Conservation (phyloP, 2,329 filamentous ascomycete species). For the Exophiala mesophila region DNA sequence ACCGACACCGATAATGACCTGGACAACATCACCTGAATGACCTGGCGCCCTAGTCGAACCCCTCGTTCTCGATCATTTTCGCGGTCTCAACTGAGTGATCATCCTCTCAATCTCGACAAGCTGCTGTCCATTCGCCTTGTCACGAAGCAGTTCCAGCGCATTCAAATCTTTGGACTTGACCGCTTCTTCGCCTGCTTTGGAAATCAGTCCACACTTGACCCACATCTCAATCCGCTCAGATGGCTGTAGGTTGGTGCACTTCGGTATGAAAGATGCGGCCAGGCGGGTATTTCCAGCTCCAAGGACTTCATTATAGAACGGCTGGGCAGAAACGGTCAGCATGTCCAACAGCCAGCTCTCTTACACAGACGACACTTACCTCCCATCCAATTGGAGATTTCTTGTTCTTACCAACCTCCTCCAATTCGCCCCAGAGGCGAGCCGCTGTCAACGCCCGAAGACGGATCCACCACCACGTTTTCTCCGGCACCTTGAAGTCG, state of each 20-base stretch:
- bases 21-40: conserved; percentile 42
- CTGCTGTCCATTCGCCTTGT: conserved; percentile 66
- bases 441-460: conserved; percentile 84
- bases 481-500: conserved; percentile 91
- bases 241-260: conserved; percentile 68
- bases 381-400: conserved; percentile 97
- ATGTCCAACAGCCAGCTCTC: not conserved
- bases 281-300: conserved; percentile 85
- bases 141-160: conserved; percentile 67
- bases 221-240: conserved; percentile 83
- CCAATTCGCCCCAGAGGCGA: conserved; percentile 86
- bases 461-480: conserved; percentile 80
- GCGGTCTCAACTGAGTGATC: conserved; percentile 51
- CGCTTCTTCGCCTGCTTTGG: conserved; percentile 88
- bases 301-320: conserved; percentile 85
- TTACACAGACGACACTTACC: conserved; percentile 48
- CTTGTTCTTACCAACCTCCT: conserved; percentile 68
- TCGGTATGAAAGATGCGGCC: conserved; percentile 77
- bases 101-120: conserved; percentile 78
- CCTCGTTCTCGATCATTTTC: conserved; percentile 31
- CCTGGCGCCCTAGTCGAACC: not conserved
- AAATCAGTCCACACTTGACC: conserved; percentile 86
- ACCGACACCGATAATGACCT: conserved; percentile 31
- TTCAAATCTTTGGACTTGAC: conserved; percentile 73
- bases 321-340: conserved; percentile 46